phyloP scores from a whole-genome alignment of 805 yeast genomes.

The Saturnispora galanensis region DNA sequence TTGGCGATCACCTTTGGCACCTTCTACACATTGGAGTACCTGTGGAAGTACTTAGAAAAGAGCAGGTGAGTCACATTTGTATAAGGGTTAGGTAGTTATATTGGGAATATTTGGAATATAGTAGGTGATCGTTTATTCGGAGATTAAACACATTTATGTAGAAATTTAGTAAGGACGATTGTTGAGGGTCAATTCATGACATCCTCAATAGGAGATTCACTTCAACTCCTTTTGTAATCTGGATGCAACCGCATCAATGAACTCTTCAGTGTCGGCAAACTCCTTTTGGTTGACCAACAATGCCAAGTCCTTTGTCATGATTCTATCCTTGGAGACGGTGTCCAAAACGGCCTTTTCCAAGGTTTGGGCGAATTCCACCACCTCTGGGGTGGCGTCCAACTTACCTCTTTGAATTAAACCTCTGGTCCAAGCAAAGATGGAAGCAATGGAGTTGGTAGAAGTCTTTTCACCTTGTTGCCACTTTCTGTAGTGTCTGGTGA shows the following conservation, averaged over 20 bases:
- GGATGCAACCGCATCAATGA: constrained; percentile 65
- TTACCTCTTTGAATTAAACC: constrained; percentile 76
- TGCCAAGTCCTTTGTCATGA: constrained; percentile 79
- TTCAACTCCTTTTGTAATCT: constrained; percentile 21
- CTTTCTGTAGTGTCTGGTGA: constrained; percentile 77
- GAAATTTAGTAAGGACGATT: not conserved
- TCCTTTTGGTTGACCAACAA: constrained; percentile 48
- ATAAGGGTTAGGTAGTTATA: not conserved
- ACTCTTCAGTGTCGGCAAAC: constrained; percentile 67
- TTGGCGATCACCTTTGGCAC: constrained; percentile 35
- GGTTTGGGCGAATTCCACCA: constrained; percentile 52
- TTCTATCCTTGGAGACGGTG: constrained; percentile 63
- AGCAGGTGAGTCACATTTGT: not conserved
- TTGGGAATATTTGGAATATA: not conserved
- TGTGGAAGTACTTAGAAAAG: constrained; percentile 24
- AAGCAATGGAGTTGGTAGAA: constrained; percentile 77
- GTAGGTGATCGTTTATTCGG: no score
- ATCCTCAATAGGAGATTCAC: not conserved
- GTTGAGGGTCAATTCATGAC: no score
- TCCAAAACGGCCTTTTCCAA: constrained; percentile 62
- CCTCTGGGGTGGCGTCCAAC: constrained; percentile 62
- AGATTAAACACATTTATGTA: not conserved
- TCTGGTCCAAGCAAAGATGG: constrained; percentile 82
- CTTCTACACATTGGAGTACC: constrained; percentile 35
- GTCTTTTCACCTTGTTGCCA: constrained; percentile 76